These are phyloP conservation scores for Blumeriella jaapii DNA, from an alignment of 2,329 filamentous ascomycete species.

Conservation along the genomic window DNA sequence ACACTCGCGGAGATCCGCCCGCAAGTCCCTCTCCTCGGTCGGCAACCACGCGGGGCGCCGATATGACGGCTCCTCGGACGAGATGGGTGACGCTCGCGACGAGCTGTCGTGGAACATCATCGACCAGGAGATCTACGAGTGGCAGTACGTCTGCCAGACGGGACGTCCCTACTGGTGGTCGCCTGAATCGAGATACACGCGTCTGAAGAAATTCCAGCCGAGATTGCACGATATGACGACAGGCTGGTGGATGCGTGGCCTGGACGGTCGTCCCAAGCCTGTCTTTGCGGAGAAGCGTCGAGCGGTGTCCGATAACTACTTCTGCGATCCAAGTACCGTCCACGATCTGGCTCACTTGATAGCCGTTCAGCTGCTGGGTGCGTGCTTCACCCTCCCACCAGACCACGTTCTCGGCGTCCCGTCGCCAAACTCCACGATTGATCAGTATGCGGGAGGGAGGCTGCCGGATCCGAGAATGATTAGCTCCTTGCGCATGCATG, in stretches of 20 bases:
- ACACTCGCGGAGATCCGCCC: conserved; percentile 2
- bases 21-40: conserved; percentile 20
- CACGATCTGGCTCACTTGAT: conserved; percentile 24
- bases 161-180: conserved; percentile 27
- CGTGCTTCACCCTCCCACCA: conserved; percentile 25
- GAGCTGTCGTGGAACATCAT: conserved; percentile 22
- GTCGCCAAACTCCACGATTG: conserved; percentile 8
- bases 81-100: conserved; percentile 7
- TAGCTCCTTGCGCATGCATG: conserved; percentile 26
- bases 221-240: conserved; percentile 5
- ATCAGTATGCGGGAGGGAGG: conserved; percentile 1
- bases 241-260: conserved; percentile 12
- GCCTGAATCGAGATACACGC: conserved; percentile 18
- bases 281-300: conserved; percentile 9
- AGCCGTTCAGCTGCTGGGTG: conserved; percentile 24
- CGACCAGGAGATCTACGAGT: conserved; percentile 24
- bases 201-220: conserved; percentile 10
- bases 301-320: conserved; percentile 19
- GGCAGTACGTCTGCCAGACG: conserved; percentile 24
- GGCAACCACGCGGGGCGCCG: conserved; percentile 13
- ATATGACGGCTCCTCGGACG: conserved; percentile 11
- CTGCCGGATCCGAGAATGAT: conserved; percentile 22
- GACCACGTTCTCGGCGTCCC: conserved; percentile 12
- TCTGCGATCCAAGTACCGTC: conserved; percentile 11
- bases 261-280: conserved; percentile 7